These are phyloP conservation scores for Zoysia japonica DNA, from an alignment of 176 grass and related monocot species.

Conservation along the genomic window DNA sequence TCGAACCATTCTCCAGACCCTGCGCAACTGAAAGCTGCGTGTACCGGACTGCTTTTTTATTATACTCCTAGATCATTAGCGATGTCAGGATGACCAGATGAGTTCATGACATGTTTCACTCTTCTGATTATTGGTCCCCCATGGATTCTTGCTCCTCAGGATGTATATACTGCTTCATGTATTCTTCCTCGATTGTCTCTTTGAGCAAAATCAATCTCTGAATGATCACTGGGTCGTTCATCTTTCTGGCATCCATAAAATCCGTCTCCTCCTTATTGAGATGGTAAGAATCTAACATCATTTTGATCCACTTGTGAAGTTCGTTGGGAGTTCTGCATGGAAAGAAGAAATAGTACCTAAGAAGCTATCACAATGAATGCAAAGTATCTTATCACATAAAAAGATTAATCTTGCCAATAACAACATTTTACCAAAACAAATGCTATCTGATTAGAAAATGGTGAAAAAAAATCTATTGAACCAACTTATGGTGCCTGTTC, in stretches of 20 bases:
- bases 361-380: constrained; percentile 1
- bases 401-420: background rate
- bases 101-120: background rate
- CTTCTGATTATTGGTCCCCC: constrained; percentile 27
- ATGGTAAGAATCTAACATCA: constrained; percentile 83
- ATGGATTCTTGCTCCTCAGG: constrained; percentile 52
- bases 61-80: background rate
- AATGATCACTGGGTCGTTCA: constrained; percentile 77
- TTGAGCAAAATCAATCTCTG: constrained; percentile 78
- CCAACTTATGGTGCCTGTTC: background rate
- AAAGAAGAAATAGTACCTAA: constrained; percentile 3
- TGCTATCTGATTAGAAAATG: background rate
- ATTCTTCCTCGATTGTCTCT: constrained; percentile 79
- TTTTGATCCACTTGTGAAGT: constrained; percentile 88
- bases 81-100: background rate
- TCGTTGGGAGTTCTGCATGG: constrained; percentile 79
- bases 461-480: background rate
- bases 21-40: too few species aligned
- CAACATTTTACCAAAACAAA: constrained; percentile 9
- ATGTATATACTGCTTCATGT: constrained; percentile 62
- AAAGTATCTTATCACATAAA: background rate
- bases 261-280: constrained; percentile 86
- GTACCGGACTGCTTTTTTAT: too few species aligned
- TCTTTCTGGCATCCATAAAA: constrained; percentile 69
- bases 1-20: too few species aligned